Evolutionary conservation across 164 flowering plant genomes (phyloP).

Genomic region (Akebia trifoliata): DNA sequence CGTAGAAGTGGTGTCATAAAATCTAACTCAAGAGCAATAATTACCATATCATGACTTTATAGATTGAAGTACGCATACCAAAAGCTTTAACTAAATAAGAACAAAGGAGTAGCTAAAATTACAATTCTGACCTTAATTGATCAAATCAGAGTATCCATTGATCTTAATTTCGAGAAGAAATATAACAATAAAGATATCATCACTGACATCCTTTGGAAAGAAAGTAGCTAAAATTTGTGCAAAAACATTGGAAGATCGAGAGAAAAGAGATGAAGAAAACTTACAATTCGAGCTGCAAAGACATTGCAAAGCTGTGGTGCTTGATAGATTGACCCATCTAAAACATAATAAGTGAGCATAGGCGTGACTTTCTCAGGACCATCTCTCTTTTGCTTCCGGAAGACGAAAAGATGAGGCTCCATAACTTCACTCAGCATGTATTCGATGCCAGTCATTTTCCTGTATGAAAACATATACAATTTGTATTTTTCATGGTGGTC

Average conservation of each 20-base stretch:
- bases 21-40: too few relatives aligned
- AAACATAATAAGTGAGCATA: conserved; percentile 79
- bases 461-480: conserved; percentile 18
- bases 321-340: conserved; percentile 97
- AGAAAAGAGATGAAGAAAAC: conserved; percentile 18
- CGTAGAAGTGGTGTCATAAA: too few relatives aligned
- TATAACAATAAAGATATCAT: too few relatives aligned
- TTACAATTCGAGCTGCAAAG: conserved; percentile 84
- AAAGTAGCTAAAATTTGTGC: too few relatives aligned
- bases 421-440: conserved; percentile 70
- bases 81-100: too few relatives aligned
- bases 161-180: not conserved
- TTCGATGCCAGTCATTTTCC: conserved; percentile 91
- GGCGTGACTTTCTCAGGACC: conserved; percentile 89
- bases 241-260: not conserved
- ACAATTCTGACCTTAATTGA: too few relatives aligned
- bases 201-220: too few relatives aligned
- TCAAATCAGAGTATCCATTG: too few relatives aligned
- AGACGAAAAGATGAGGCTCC: conserved; percentile 89
- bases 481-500: not conserved
- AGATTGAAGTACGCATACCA: too few relatives aligned
- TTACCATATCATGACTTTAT: too few relatives aligned
- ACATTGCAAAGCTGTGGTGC: conserved; percentile 94
- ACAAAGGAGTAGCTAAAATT: too few relatives aligned
- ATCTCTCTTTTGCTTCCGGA: conserved; percentile 95